A percentile compares a stretch with the other conserved stretches of the same genome.
Evolutionary conservation across 2,329 filamentous ascomycete genomes (phyloP).

Genomic region (Helicocarpus griseus): DNA sequence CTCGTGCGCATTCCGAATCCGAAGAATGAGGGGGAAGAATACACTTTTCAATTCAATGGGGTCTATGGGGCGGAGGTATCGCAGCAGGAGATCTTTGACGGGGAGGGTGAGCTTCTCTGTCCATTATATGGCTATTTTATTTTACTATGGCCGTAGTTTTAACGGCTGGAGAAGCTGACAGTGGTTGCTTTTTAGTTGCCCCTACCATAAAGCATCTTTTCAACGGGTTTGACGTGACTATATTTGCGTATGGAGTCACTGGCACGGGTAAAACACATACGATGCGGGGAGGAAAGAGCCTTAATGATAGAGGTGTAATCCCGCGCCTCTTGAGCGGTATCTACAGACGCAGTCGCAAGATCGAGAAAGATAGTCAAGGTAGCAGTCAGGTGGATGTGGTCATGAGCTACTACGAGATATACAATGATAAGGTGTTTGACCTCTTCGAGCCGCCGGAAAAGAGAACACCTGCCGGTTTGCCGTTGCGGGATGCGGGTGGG

Average conservation of each 20-base stretch:
- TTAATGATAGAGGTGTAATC: constrained; percentile 80
- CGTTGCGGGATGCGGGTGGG: constrained; percentile 74
- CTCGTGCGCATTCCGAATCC: constrained; percentile 86
- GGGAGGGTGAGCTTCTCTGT: constrained; percentile 57
- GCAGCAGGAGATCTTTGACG: constrained; percentile 80
- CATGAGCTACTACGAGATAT: constrained; percentile 92
- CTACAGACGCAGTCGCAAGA: constrained; percentile 76
- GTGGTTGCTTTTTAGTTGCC: constrained; percentile 49
- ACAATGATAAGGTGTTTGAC: constrained; percentile 92
- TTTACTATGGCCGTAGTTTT: not conserved
- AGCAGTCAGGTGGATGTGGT: constrained; percentile 62
- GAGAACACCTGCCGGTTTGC: constrained; percentile 68
- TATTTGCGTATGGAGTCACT: constrained; percentile 89
- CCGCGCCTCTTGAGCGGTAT: constrained; percentile 75
- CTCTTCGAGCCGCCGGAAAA: constrained; percentile 81
- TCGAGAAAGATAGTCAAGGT: constrained; percentile 66
- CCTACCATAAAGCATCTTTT: constrained; percentile 89
- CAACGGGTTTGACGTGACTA: constrained; percentile 69
- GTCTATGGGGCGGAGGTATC: constrained; percentile 74
- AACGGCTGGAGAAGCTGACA: not conserved
- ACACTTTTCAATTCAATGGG: constrained; percentile 87
- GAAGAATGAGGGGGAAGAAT: constrained; percentile 83
- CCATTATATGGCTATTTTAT: constrained; percentile 3
- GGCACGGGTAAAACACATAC: constrained; percentile 94
- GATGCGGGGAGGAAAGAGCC: constrained; percentile 81